A percentile compares a stretch with the other conserved stretches of the same genome.
These are phyloP conservation scores for Tricholoma terreum DNA, from an alignment of 768 basidiomycete species.

Conservation along the genomic window DNA sequence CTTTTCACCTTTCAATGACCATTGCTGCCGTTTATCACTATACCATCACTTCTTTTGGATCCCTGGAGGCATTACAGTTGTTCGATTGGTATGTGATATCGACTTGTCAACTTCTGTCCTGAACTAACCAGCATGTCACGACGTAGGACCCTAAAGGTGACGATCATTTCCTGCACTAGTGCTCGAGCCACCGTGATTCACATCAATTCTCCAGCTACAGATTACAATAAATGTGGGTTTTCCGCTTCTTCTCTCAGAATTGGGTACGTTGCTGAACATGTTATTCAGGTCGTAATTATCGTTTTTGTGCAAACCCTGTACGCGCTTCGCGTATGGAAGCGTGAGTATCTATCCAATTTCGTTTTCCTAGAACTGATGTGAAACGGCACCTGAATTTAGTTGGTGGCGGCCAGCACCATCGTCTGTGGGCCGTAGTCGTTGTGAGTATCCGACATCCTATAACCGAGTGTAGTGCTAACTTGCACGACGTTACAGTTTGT, in stretches of 20 bases:
- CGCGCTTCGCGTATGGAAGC: conserved; percentile 27
- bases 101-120: not conserved
- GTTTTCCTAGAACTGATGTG: not conserved
- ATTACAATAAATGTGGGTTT: conserved; percentile 23
- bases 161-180: not conserved
- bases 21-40: conserved; percentile 28
- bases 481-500: conserved; percentile 5
- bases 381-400: conserved; percentile 7
- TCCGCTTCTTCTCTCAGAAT: not conserved
- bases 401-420: conserved; percentile 16
- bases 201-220: conserved; percentile 13
- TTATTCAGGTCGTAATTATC: conserved; percentile 22
- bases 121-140: not conserved
- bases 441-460: conserved; percentile 1
- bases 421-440: conserved; percentile 18
- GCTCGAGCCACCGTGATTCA: not conserved
- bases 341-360: conserved; percentile 13
- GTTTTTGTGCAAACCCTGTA: conserved; percentile 28
- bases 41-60: conserved; percentile 22
- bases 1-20: conserved; percentile 24
- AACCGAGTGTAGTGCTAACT: not conserved
- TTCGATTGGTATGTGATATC: conserved; percentile 10
- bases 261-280: not conserved
- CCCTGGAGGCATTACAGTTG: conserved; percentile 7
- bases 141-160: conserved; percentile 24